These are phyloP conservation scores for Sugiyamaella marilandica DNA, from an alignment of 805 yeast species.

Conservation along the genomic window DNA sequence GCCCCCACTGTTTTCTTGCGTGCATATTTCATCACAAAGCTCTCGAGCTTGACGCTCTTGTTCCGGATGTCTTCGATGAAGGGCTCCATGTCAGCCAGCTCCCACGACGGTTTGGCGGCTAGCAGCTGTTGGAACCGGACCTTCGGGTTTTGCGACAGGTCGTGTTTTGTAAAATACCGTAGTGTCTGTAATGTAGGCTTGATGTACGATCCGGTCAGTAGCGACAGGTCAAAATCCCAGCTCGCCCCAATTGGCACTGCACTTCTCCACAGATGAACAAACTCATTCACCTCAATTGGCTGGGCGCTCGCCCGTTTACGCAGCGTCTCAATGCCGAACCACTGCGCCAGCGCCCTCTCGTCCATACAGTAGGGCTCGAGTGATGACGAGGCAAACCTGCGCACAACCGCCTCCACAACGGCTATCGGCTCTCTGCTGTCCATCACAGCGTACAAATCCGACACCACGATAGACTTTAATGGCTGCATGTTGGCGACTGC, in stretches of 20 bases:
- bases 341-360: constrained; percentile 42
- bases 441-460: constrained; percentile 15
- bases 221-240: constrained; percentile 55
- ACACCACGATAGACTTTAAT: constrained; percentile 15
- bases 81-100: constrained; percentile 56
- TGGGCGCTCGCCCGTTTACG: constrained; percentile 33
- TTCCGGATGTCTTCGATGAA: constrained; percentile 58
- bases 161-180: constrained; percentile 47
- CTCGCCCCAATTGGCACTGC: constrained; percentile 38
- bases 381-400: constrained; percentile 39
- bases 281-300: constrained; percentile 41
- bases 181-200: constrained; percentile 44
- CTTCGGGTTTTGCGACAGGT: constrained; percentile 46
- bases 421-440: constrained; percentile 37
- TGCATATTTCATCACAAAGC: constrained; percentile 59
- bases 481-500: constrained; percentile 12
- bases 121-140: constrained; percentile 51
- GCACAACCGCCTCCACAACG: constrained; percentile 47
- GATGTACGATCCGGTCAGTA: constrained; percentile 53
- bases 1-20: constrained; percentile 45
- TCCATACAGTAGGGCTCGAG: constrained; percentile 38
- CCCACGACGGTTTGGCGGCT: constrained; percentile 54
- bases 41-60: constrained; percentile 49
- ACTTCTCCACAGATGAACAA: constrained; percentile 29
- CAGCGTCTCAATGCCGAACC: constrained; percentile 61